Evolutionary conservation across 1,284 basidiomycete species (phyloP), one percentile per base, ranked within the genome.

Genomic region (Xerocomus minutiporus): DNA sequence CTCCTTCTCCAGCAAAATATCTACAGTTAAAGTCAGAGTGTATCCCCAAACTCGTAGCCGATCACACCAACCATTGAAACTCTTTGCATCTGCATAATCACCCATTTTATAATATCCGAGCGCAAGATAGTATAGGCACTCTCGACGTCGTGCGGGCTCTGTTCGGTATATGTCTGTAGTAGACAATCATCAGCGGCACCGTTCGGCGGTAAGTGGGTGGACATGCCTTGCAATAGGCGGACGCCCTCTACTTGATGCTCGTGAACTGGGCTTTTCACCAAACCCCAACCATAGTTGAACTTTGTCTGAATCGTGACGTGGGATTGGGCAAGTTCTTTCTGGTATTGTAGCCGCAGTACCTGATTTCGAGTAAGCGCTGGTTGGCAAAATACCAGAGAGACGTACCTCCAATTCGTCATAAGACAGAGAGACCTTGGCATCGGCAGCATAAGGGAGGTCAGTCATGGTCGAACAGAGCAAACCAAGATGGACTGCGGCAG

Each of bases 251-350:
- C 90, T 65, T 97, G 93, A 62, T 96, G 80, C 32, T 91, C 87
- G 48, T 81, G 78, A 61, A 83, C 74, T 35, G 86, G 86, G 59
- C 90, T 92, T 79, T 97, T 97, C 52, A 97, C 91, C 31, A 97
- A 78, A 5, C 94, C 96, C 93, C 93, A 95, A 56, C 95, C 90
- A 71, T 91, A 96, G 76, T 99, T 99, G 78, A 99, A 99, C 73
- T 94, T 97, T 49, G 93, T 96, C 75, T 99, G 97, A 2, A 90
- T 84, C 3, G 93, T 93, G 53, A 97, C 82, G 70, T 97, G 93
- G 38, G 86, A 83, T 59, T 92, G 84, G 2, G 82, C 75, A 28
- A 86, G 76, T 70, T 98, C 94, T 70, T 86, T 91, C 77, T 93
- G 83, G 73, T 96, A 96, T 68, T 97, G 95, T 53, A 81, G 66